phyloP scores from a whole-genome alignment of 1,284 basidiomycete species.

The Cryptococcus sp. region DNA sequence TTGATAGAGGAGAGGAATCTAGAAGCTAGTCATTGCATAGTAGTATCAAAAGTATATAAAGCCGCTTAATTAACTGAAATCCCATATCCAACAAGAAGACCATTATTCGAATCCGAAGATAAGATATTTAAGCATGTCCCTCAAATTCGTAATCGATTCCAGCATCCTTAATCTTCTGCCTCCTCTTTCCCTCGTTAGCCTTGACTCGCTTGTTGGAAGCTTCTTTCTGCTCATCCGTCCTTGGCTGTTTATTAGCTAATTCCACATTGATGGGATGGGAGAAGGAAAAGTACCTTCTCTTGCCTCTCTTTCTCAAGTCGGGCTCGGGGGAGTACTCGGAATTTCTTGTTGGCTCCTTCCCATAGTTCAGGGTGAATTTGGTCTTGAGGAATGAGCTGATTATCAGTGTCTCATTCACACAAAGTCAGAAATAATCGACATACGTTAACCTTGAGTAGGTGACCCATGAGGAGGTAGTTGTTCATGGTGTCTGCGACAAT shows the following conservation, averaged over 20 bases:
- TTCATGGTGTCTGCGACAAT: constrained; percentile 99
- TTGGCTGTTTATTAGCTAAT: constrained; percentile 53
- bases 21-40: no score
- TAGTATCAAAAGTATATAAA: no score
- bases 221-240: constrained; percentile 68
- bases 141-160: constrained; percentile 90
- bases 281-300: constrained; percentile 61
- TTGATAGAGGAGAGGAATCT: no score
- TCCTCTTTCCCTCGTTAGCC: constrained; percentile 70
- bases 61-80: no score
- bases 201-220: constrained; percentile 66
- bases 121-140: no score
- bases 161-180: constrained; percentile 69
- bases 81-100: no score
- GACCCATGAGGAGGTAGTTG: constrained; percentile 93
- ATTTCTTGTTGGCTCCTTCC: constrained; percentile 95
- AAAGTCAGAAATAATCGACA: constrained; percentile 6
- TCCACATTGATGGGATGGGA: constrained; percentile 4
- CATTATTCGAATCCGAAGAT: no score
- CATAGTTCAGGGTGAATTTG: constrained; percentile 89
- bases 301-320: constrained; percentile 68
- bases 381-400: constrained; percentile 67
- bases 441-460: constrained; percentile 79
- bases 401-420: no score
- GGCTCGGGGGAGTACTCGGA: constrained; percentile 68